Conservation (phyloP, 768 basidiomycete species). For the Hebeloma cylindrosporum region DNA sequence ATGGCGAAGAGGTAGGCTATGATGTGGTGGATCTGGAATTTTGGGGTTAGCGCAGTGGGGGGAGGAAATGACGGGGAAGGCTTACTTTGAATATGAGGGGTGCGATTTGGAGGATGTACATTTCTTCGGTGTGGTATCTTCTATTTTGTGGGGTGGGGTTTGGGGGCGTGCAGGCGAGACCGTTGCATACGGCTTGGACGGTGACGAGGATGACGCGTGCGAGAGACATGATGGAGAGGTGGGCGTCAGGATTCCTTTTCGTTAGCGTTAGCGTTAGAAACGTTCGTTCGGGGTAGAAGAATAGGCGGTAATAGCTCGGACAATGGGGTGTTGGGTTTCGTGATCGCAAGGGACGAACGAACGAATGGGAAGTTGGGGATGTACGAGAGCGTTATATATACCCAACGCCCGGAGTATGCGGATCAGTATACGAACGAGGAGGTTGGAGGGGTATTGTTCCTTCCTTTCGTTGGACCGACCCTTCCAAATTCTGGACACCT, state of each 20-base stretch:
- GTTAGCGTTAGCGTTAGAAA: no score
- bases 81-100: conserved; percentile 55
- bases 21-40: conserved; percentile 45
- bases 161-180: conserved; percentile 54
- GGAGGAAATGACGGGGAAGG: background rate
- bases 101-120: conserved; percentile 54
- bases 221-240: conserved; percentile 42
- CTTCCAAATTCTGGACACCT: no score
- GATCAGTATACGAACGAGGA: no score
- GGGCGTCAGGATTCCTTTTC: background rate
- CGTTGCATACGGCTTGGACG: conserved; percentile 50
- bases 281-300: no score
- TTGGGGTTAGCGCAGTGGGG: background rate
- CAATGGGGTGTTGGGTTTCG: no score
- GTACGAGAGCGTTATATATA: no score
- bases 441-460: no score
- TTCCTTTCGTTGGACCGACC: no score
- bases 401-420: no score
- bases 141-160: conserved; percentile 51
- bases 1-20: conserved; percentile 50
- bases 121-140: conserved; percentile 53
- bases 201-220: conserved; percentile 46
- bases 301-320: no score
- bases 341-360: no score
- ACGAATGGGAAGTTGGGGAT: no score